Evolutionary conservation across 495 filamentous ascomycete species (phyloP).

Genomic region (Penicillium canariense): DNA sequence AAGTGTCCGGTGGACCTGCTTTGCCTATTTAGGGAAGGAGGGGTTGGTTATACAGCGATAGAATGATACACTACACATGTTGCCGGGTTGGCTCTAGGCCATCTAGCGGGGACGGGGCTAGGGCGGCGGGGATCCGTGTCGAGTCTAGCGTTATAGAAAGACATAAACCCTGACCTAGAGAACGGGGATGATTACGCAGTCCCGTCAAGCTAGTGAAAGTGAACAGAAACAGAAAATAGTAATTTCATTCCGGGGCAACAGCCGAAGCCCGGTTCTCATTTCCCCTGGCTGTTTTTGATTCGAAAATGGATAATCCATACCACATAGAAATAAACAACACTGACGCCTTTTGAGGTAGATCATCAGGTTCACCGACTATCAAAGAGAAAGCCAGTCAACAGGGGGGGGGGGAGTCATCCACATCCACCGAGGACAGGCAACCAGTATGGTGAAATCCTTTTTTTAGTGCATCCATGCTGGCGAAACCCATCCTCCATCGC

Average conservation of each 20-base stretch:
- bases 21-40: background rate
- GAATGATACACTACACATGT: no score
- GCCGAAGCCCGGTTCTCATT: slow-evolving; percentile 32
- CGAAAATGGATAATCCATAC: slow-evolving; percentile 26
- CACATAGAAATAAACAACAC: slow-evolving; percentile 26
- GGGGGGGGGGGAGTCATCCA: slow-evolving; percentile 12
- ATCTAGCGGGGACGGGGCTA: background rate
- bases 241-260: slow-evolving; percentile 31
- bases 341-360: slow-evolving; percentile 28
- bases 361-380: slow-evolving; percentile 23
- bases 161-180: no score
- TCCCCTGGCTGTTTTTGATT: slow-evolving; percentile 26
- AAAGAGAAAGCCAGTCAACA: slow-evolving; percentile 2
- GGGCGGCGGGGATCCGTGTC: no score
- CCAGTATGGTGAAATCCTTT: slow-evolving; percentile 7
- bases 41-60: no score
- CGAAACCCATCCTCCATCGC: slow-evolving; percentile 9
- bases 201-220: background rate
- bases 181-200: background rate
- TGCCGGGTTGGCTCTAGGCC: background rate
- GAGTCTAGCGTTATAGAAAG: no score
- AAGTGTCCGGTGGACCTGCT: background rate
- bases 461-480: slow-evolving; percentile 14
- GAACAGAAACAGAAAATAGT: slow-evolving; percentile 31
- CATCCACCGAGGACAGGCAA: slow-evolving; percentile 1